These are phyloP conservation scores for Quercus robur DNA, from an alignment of 306 rosid species.

Conservation along the genomic window DNA sequence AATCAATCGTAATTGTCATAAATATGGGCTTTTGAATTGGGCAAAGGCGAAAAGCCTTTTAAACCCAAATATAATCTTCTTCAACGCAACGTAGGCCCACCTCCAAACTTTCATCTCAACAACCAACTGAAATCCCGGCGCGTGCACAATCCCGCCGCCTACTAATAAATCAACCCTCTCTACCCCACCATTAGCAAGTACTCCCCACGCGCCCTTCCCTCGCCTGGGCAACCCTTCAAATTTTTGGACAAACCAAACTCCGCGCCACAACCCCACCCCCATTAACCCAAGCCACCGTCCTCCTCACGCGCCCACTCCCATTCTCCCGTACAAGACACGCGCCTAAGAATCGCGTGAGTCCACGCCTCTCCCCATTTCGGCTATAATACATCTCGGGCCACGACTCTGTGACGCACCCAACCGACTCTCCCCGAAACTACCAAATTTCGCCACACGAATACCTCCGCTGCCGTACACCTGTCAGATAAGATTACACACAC, in stretches of 20 bases:
- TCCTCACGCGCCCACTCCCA: neutral
- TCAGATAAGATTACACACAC: slow-evolving; percentile 53
- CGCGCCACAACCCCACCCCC: slow-evolving; percentile 24
- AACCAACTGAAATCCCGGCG: slow-evolving; percentile 27
- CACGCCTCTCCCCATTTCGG: slow-evolving; percentile 9
- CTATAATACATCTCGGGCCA: slow-evolving; percentile 54
- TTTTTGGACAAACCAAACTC: slow-evolving; percentile 22
- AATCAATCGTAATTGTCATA: too few relatives aligned
- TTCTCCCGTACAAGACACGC: neutral
- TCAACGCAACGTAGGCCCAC: neutral
- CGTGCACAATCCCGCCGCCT: neutral
- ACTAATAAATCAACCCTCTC: neutral
- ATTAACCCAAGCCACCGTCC: neutral
- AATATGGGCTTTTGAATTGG: neutral
- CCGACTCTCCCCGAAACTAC: slow-evolving; percentile 45
- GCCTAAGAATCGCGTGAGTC: neutral
- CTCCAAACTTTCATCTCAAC: neutral
- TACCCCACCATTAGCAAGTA: slow-evolving; percentile 2
- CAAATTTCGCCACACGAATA: slow-evolving; percentile 39
- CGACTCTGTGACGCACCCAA: slow-evolving; percentile 45
- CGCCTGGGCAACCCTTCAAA: slow-evolving; percentile 29
- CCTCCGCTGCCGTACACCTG: slow-evolving; percentile 69
- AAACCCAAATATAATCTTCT: neutral
- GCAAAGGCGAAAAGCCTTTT: neutral
- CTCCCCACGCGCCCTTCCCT: slow-evolving; percentile 1